Base-by-base conservation (phyloP, 2,329 filamentous ascomycete genomes). In the Graphilbum ipis-grandicollis region DNA sequence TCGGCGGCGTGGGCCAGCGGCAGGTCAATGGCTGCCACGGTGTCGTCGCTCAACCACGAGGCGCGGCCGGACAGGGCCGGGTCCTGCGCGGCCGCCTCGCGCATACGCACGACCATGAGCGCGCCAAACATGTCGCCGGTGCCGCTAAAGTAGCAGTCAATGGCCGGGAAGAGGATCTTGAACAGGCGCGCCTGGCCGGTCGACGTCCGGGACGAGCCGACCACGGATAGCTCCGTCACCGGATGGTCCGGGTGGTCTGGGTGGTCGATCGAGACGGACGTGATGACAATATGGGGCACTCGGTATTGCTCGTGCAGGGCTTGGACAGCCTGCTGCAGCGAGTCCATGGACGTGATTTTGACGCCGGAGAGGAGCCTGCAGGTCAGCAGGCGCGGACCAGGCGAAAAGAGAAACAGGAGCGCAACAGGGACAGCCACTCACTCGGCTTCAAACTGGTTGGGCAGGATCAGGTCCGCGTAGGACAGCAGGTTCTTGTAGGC, bases 121-220 rank as follows among this genome's bases (percentile, higher is more conserved):
- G 88, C 88, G 22, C 85, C 88, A 52, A 98, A 96, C 88, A 98
- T 94, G 60, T 98, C 90, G 33, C 90, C 90, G 0, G 92, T 96
- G 30, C 90, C 90, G 48, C 80, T 85, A 58, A 96, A 98, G 65
- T 90, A 93, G 58, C 85, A 82, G 52, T 93, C 81, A 41, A 94
- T 76, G 21, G 79, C 72, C 0, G 88, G 85, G 39, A 94, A 83
- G 39, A 80, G 74, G 49, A 96, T 77, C 49, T 79, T 76, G 65
- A 96, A 98, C 36, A 88, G 68, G n/a, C 90, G 77, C 0, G 88
- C 75, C 31, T 64, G 65, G 44, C 73, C 70, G 43, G 56, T 60
- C 33, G 65, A 69, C 38, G 64, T 68, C 51, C 75, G 76, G 15
- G 76, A 84, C 10, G 81, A 86, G 39, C 85, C 85, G 39, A 92